These are phyloP conservation scores for Neurospora sp. DNA, from an alignment of 495 filamentous ascomycete species.

Conservation along the genomic window DNA sequence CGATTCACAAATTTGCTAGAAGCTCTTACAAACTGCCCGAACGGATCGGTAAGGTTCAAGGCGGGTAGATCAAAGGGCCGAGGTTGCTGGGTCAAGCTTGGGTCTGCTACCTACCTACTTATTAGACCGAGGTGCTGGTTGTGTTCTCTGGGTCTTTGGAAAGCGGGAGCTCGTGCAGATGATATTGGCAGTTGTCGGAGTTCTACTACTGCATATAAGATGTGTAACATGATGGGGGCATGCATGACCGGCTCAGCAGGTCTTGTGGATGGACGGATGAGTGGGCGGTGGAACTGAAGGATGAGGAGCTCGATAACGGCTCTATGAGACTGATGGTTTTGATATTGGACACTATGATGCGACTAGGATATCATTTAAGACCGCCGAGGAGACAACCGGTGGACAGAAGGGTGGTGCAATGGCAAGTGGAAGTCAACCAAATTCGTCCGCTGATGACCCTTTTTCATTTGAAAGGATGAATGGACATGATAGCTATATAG, in stretches of 20 bases:
- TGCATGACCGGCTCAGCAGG: background rate
- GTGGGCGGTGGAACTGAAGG: background rate
- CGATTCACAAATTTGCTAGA: no score
- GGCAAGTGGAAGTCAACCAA: background rate
- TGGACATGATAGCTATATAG: background rate
- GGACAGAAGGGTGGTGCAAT: background rate
- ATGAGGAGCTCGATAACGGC: background rate
- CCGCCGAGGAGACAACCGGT: background rate
- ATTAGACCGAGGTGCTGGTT: no score
- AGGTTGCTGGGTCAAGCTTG: no score
- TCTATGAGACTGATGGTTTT: background rate
- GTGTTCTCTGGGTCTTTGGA: no score
- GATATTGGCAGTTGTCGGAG: slow-evolving; percentile 2
- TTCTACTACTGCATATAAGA: background rate
- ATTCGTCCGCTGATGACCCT: background rate
- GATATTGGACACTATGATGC: background rate
- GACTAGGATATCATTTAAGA: background rate
- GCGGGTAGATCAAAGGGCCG: no score
- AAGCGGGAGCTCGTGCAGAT: background rate
- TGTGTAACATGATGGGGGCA: background rate
- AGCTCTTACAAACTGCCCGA: no score
- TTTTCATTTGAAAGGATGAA: background rate
- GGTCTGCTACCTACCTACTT: no score
- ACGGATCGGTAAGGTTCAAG: no score
- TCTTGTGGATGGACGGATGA: background rate